Evolutionary conservation across 306 rosid species (phyloP), one percentile per base, ranked within the genome.

Genomic region (Vigna trinervia): DNA sequence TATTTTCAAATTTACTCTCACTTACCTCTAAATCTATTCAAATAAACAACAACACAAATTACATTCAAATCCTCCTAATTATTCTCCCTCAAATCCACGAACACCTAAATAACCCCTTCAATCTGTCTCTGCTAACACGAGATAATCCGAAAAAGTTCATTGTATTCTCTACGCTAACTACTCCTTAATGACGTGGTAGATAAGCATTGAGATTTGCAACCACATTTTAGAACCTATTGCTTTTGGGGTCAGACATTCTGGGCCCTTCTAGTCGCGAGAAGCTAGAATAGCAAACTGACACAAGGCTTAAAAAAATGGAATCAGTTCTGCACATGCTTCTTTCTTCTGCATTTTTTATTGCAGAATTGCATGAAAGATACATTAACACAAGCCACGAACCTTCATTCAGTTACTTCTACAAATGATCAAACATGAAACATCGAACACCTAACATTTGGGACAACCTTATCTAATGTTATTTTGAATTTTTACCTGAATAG

Each of bases 161-260:
- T 39, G 39, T 43, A 5, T 17, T 43, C 32, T 41, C 14, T 20
- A 39, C 30, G 36, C 20, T n/a, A 9, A 9, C 13, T 45, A 48
- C 60, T 69, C n/a, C 52, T 30, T 32, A 14, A n/a, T 76, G 22
- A 77, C 47, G 54, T 28, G 45, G 58, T 54, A 17, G 59, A 41
- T 65, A 53, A 12, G 38, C 51, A 61, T 75, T 32, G 59, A 60
- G 47, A 11, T 34, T 61, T 17, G 59, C 47, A 60, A 28, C 51
- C 13, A 5, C 22, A 53, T 36, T 34, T 51, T 1, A 0, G 30
- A 1, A 46, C 14, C 8, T 23, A 15, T 34, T n/a, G 38, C 0
- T 38, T 15, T 38, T 63, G 48, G 50, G 69, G 69, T 63, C 50
- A 63, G 48, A 63, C 30, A 38, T n/a, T 17, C 8, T 14, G 11